A percentile compares a stretch with the other conserved stretches of the same genome.
phyloP scores from a whole-genome alignment of 2,329 filamentous ascomycete genomes.

The Sclerotinia subarctica region DNA sequence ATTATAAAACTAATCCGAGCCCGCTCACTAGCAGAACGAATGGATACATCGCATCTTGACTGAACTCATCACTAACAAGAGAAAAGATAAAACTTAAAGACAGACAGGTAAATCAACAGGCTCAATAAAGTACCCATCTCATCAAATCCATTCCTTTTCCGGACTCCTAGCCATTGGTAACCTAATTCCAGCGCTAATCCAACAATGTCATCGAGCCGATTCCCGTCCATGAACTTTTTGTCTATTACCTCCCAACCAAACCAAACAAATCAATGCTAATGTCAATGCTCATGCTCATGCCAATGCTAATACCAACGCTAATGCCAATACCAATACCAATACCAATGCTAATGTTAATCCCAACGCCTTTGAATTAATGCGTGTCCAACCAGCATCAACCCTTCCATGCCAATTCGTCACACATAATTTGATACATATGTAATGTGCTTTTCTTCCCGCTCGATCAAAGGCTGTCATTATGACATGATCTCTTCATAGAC shows the following conservation, averaged over 20 bases:
- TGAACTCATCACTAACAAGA: not conserved
- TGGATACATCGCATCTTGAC: not conserved
- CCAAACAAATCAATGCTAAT: not conserved
- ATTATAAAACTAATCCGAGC: not conserved
- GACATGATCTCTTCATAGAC: not conserved
- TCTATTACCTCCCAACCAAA: not conserved
- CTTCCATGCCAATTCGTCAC: constrained; percentile 9
- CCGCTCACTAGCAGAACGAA: not conserved
- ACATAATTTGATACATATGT: not conserved
- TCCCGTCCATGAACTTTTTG: not conserved
- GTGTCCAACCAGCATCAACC: not conserved
- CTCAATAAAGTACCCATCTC: not conserved
- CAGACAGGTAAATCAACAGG: not conserved
- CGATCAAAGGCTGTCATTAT: not conserved
- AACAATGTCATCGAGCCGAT: not conserved
- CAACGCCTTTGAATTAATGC: not conserved
- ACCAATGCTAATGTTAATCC: not conserved
- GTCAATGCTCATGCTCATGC: not conserved
- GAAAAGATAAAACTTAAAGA: not conserved
- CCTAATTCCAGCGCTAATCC: not conserved
- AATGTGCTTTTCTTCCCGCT: not conserved
- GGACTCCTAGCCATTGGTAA: not conserved
- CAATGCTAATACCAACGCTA: not conserved
- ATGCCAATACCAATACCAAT: not conserved
- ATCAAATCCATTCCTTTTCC: not conserved